Evolutionary conservation across 176 grass and related monocot genomes (phyloP), one percentile per base, ranked within the genome.

Genomic region (Cymbopogon citratus): DNA sequence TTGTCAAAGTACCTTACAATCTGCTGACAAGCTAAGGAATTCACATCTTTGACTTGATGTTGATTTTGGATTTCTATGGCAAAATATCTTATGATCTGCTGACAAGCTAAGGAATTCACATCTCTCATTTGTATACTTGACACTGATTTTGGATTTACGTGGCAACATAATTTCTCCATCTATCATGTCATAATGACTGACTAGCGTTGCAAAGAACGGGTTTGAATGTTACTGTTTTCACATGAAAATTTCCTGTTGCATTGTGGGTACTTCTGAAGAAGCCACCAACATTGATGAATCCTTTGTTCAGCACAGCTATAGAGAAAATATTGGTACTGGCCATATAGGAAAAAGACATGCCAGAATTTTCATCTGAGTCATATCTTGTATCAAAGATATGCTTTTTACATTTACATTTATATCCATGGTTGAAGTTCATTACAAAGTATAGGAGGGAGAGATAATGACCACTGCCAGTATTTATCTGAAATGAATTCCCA

Each of bases 251-350:
- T 54, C 43, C 66, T 60, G 35, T 51, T 76, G 19, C 52, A 75
- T 81, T 63, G 14, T 11, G 24, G 41, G 76, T 85, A 65, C 43
- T 85, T 81, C 24, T 81, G 15, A 63, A 81, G 62, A 59, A 71
- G 56, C 68, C 73, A 81, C 75, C 14, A 36, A 56, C 4, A 66
- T 33, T 74, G 41, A 54, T 51, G 41, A 89, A 43, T 43, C 31
- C 29, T 70, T 54, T 70, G 7, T 80, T 70, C 3, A 14, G 56
- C 43, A 51, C 29, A 36, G 14, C 44, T 81, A 6, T 66, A 56
- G 74, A 85, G 62, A 75, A 63, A 81, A 70, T 35, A 3, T 54
- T 39, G 43, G 45, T 26, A 46, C 15, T 77, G 39, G 65, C 12
- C 54, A 29, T 71, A 63, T 85, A 73, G 41, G 69, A 73, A 73